Evolutionary conservation across 1,284 basidiomycete genomes (phyloP).

Genomic region (Neonothopanus nambi): DNA sequence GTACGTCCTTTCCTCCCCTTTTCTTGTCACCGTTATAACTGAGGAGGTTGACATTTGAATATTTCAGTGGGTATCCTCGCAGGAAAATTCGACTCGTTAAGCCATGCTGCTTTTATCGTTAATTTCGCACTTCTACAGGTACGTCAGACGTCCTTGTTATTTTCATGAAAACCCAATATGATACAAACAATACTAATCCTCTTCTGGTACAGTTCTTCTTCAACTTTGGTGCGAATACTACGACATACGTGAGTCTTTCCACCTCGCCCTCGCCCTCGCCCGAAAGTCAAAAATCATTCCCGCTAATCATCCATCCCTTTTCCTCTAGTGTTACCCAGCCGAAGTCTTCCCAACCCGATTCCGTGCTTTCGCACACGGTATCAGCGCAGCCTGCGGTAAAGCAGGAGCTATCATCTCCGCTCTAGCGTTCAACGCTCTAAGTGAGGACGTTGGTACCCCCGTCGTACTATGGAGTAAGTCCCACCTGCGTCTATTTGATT

Average conservation of each 20-base stretch:
- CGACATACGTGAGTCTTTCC: conserved; percentile 39
- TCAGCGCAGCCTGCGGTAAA: conserved; percentile 70
- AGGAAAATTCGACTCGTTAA: conserved; percentile 55
- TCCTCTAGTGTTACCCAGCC: background rate
- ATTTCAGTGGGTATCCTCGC: conserved; percentile 50
- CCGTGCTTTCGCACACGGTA: conserved; percentile 69
- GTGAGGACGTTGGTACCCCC: conserved; percentile 42
- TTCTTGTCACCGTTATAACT: no score
- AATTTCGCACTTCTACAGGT: conserved; percentile 54
- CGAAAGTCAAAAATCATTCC: no score
- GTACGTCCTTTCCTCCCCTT: no score
- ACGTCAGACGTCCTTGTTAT: background rate
- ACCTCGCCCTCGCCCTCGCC: conserved; percentile 22
- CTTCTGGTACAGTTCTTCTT: conserved; percentile 67
- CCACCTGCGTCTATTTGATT: no score
- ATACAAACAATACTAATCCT: no score
- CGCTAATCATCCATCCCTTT: conserved; percentile 33
- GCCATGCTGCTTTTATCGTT: conserved; percentile 57
- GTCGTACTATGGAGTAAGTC: conserved; percentile 17
- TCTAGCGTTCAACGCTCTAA: conserved; percentile 28
- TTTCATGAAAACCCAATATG: no score
- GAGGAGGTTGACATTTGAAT: background rate
- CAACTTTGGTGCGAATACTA: conserved; percentile 72
- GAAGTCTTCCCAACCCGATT: conserved; percentile 69
- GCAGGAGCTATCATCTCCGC: conserved; percentile 32